A percentile compares a stretch with the other conserved stretches of the same genome.
Evolutionary conservation across 305 asterid genomes (phyloP).

Genomic region (Fraxinus latifolia): DNA sequence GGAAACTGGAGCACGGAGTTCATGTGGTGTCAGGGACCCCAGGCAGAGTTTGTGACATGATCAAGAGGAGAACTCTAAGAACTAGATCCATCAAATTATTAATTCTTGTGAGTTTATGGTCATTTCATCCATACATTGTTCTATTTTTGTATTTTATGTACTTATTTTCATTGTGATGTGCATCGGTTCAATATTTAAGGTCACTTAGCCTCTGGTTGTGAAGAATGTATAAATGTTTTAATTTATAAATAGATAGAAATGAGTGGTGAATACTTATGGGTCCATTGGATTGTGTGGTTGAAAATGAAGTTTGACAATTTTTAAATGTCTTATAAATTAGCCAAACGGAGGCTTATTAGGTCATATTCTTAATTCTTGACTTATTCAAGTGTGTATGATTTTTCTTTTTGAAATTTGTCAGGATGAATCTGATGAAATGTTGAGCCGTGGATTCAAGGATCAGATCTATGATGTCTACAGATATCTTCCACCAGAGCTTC

Average conservation of each 20-base stretch:
- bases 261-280: background rate
- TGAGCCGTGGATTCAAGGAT: conserved; percentile 96
- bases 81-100: conserved; percentile 74
- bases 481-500: conserved; percentile 96
- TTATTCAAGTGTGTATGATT: background rate
- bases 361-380: background rate
- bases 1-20: conserved; percentile 89
- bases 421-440: conserved; percentile 99
- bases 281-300: background rate
- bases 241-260: background rate
- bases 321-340: background rate
- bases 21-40: conserved; percentile 97
- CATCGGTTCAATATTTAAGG: background rate
- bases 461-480: conserved; percentile 94
- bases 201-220: background rate
- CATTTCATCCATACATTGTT: background rate
- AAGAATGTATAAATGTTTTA: too few relatives aligned
- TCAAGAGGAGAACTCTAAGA: conserved; percentile 77
- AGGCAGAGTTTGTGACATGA: conserved; percentile 93
- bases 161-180: background rate
- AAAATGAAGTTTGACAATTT: background rate
- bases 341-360: background rate
- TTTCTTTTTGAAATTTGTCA: conserved; percentile 21
- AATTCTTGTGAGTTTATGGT: conserved; percentile 51
- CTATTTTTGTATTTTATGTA: background rate